Conservation (phyloP, 108 stramenopile genomes). For the Stephanodiscus minutulus region DNA sequence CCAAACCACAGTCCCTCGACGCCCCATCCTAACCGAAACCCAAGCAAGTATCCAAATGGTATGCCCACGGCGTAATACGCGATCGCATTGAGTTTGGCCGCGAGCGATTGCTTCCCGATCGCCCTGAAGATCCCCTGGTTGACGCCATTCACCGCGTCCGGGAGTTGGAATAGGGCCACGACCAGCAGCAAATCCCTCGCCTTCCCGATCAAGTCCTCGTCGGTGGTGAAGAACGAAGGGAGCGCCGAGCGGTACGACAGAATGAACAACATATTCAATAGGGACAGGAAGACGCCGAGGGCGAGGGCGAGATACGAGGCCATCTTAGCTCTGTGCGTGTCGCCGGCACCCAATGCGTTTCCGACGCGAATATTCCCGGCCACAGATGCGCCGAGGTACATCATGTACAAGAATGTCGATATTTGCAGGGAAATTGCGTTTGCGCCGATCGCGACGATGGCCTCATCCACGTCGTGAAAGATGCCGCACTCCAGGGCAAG, state of each 20-base stretch:
- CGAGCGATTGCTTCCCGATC: slow-evolving; percentile 34
- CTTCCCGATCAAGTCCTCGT: slow-evolving; percentile 25
- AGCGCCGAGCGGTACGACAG: slow-evolving; percentile 25
- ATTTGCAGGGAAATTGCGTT: slow-evolving; percentile 45
- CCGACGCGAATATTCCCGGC: slow-evolving; percentile 48
- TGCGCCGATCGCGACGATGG: slow-evolving; percentile 46
- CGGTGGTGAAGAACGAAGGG: slow-evolving; percentile 42
- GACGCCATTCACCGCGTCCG: slow-evolving; percentile 37
- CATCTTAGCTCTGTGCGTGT: slow-evolving; percentile 30
- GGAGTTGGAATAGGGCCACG: slow-evolving; percentile 43
- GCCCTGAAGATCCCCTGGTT: slow-evolving; percentile 39
- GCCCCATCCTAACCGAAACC: slow-evolving; percentile 7
- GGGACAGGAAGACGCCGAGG: slow-evolving; percentile 11
- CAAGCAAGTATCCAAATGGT: slow-evolving; percentile 41
- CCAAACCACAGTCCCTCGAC: slow-evolving; percentile 42
- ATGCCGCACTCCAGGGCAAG: slow-evolving; percentile 49
- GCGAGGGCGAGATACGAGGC: slow-evolving; percentile 27
- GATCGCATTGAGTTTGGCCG: slow-evolving; percentile 42
- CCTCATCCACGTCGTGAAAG: slow-evolving; percentile 18
- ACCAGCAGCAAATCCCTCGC: slow-evolving; percentile 27
- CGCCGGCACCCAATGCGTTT: slow-evolving; percentile 54
- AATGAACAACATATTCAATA: slow-evolving; percentile 22
- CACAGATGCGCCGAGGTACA: slow-evolving; percentile 37
- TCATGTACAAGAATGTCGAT: slow-evolving; percentile 33
- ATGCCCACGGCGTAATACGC: slow-evolving; percentile 50